Conservation (phyloP, 768 basidiomycete genomes). For the Pleurotus giganteus region DNA sequence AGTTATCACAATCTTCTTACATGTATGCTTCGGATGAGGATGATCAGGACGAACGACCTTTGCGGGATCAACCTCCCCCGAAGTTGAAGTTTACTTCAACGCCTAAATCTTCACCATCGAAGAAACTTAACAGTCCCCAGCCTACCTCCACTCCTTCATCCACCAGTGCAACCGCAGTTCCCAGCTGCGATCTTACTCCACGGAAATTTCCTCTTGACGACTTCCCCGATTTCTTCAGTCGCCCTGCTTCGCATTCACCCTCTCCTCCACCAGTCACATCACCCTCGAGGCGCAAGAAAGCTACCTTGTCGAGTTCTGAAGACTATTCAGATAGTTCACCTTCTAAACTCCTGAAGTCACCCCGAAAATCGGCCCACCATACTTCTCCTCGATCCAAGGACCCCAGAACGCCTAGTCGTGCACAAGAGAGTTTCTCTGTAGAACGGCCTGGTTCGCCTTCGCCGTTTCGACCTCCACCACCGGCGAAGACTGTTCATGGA, state of each 20-base stretch:
- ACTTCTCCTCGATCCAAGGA: constrained; percentile 13
- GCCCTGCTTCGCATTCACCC: not conserved
- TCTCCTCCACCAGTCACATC: not conserved
- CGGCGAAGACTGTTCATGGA: not conserved
- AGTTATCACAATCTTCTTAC: constrained; percentile 5
- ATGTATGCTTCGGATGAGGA: constrained; percentile 15
- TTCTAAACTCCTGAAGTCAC: constrained; percentile 14
- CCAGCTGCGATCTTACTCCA: not conserved
- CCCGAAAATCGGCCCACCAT: constrained; percentile 17
- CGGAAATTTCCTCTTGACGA: not conserved
- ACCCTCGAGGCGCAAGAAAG: constrained; percentile 4
- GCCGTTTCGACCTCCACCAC: not conserved
- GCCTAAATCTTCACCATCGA: not conserved
- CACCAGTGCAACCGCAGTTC: not conserved
- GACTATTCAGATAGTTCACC: constrained; percentile 12
- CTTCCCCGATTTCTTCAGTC: not conserved
- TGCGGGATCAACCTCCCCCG: not conserved
- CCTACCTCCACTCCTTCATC: not conserved
- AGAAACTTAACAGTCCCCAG: not conserved
- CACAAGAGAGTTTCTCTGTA: not conserved
- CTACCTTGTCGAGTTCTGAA: constrained; percentile 17
- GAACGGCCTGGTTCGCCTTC: constrained; percentile 3
- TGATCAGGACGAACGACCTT: constrained; percentile 8
- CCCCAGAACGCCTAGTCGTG: not conserved
- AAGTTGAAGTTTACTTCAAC: not conserved